Evolutionary conservation across 2,329 filamentous ascomycete genomes (phyloP), one percentile per base, ranked within the genome.

Genomic region (Xylariomycetidae sp.): DNA sequence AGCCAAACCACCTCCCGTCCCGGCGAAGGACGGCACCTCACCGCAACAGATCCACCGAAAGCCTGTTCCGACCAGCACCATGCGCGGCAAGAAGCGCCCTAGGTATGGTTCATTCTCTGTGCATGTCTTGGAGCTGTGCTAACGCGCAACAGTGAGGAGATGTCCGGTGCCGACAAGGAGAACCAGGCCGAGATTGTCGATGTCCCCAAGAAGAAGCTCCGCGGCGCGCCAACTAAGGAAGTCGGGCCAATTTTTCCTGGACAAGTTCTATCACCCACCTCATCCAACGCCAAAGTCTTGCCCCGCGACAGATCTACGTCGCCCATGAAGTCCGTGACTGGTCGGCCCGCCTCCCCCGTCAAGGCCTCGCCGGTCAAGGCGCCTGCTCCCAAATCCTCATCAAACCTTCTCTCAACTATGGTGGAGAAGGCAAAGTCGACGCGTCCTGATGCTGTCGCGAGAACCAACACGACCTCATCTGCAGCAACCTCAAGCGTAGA

Each of bases 211-310:
- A 89, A 88, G 62, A 69, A 61, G 49, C 59, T 64, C 12, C 72
- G 68, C 27, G 68, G 61, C 25, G 58, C 60, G 9, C 58, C 60
- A 35, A 66, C 60, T 14, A 45, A 37, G 10, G 67, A 62, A 17
- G 42, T 58, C 41, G 48, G 61, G 46, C 52, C 60, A 47, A 50
- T 67, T 42, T 50, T 65, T 44, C 58, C 74, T 40, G 62, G 70
- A 31, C 70, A 82, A 56, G 73, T 93, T 23, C 68, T 94, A 3
- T 94, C 88, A 2, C 87, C 87, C 2, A 82, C 85, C 32, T 89
- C 85, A 0, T 81, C 82, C 38, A 94, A 94, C 53, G 83, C 84
- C 5, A 78, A 85, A 32, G 70, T 83, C 12, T 64, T 74, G 15
- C 74, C 74, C 14, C 73, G 76, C 15, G 57, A 56, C 7, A 61